phyloP scores from a whole-genome alignment of 176 grass and related monocot species.

The Phoenix roebelenii region DNA sequence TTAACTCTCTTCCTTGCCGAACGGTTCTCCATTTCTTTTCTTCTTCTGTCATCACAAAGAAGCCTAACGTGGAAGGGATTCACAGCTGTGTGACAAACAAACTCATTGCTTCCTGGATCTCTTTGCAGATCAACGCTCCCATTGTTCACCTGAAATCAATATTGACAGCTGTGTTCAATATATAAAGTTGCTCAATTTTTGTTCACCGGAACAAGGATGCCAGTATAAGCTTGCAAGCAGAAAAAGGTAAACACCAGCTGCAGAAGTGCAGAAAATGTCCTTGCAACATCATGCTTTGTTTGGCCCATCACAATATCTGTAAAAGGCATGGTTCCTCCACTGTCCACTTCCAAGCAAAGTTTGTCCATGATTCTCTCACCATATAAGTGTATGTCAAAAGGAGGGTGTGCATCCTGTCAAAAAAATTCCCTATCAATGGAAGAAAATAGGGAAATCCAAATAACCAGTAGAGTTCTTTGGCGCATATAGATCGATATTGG shows the following conservation, averaged over 20 bases:
- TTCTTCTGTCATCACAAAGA: conserved; percentile 24
- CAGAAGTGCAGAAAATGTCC: conserved; percentile 95
- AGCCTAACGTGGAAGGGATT: conserved; percentile 67
- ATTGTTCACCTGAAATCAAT: conserved; percentile 56
- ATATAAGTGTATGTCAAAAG: conserved; percentile 92
- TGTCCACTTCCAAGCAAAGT: conserved; percentile 37
- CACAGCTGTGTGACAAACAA: conserved; percentile 63
- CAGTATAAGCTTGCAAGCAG: background rate
- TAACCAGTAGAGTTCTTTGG: too few species aligned
- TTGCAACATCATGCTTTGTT: conserved; percentile 72
- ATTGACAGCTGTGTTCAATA: too few species aligned
- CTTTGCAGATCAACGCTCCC: conserved; percentile 74
- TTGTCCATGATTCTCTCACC: conserved; percentile 68
- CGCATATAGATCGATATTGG: too few species aligned
- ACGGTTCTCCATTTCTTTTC: conserved; percentile 23
- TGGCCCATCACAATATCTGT: conserved; percentile 46
- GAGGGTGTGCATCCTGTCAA: conserved; percentile 62
- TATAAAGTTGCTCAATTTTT: too few species aligned
- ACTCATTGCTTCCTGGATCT: conserved; percentile 27
- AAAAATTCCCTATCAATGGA: conserved; percentile 1
- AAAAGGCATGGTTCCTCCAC: conserved; percentile 46
- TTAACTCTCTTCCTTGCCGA: conserved; percentile 59
- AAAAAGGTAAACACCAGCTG: conserved; percentile 54
- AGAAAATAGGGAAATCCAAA: background rate
- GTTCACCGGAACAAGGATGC: too few species aligned